Evolutionary conservation across 805 yeast species (phyloP), one percentile per base, ranked within the genome.

Genomic region (Wickerhamiella alocasiicola): DNA sequence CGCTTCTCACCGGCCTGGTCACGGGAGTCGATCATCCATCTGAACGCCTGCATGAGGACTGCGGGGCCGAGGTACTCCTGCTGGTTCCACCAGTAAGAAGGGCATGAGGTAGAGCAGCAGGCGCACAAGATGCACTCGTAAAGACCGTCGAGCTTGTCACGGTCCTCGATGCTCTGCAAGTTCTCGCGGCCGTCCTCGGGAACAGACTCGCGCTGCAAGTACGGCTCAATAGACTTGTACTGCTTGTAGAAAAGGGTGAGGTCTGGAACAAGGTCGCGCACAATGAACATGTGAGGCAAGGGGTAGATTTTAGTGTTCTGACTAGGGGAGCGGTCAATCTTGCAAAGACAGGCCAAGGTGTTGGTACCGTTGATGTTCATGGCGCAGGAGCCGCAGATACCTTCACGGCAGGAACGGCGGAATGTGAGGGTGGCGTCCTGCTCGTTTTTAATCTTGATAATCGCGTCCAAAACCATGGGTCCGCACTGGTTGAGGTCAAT

Each of bases 21-120:
- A 70, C 98, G 80, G 31, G 94, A 80, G 65, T 91, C 98, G 47
- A 85, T 76, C 71, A 91, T 77, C 98, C 98, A 91, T 71, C 98
- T 80, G 74, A 78, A 91, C 42, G 97, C 96, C 72, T 91, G 98
- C 95, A 91, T 82, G 63, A 91, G 74, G 42, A 91, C 97, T 23
- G 98, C 98, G 19, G 98, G 98, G 44, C 98, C 98, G 55, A 91
- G 70, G 67, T 91, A 91, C 70, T 91, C 94, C 66, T 87, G 94
- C 68, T 84, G 95, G 68, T 91, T 91, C 98, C 98, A 91, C 98
- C 98, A 91, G 74, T 91, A 91, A 3, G 97, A 87, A 41, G 98
- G 98, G 70, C 98, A 91, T 15, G 97, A 78, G 39, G 98, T 91
- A 26, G 96, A 87, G 66, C 98, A 88, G 68, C 98, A 87, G 9